phyloP scores from a whole-genome alignment of 2,329 filamentous ascomycete species.

The Venturiaceae sp. region DNA sequence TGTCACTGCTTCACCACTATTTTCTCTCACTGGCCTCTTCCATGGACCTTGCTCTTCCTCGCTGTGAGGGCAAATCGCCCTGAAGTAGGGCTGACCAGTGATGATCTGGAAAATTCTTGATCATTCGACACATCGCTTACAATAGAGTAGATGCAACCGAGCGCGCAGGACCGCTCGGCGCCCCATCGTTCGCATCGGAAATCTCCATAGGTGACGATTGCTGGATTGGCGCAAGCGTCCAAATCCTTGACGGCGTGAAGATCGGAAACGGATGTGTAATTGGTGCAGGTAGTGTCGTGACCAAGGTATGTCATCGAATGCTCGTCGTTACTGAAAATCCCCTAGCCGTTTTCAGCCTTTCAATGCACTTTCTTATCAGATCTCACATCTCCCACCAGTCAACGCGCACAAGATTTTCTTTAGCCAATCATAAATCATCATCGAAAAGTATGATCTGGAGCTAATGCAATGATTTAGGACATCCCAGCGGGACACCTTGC shows the following conservation, averaged over 20 bases:
- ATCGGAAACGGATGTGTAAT: constrained; percentile 44
- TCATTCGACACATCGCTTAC: not conserved
- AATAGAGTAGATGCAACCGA: constrained; percentile 49
- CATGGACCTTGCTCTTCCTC: not conserved
- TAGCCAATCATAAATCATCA: not conserved
- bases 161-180: constrained; percentile 60
- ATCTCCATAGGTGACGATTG: constrained; percentile 44
- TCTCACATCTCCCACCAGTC: not conserved
- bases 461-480: constrained; percentile 14
- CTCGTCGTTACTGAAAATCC: not conserved
- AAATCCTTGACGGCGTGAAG: constrained; percentile 42
- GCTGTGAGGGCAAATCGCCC: not conserved
- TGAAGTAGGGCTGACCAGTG: not conserved
- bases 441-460: not conserved
- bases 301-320: constrained; percentile 22
- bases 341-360: not conserved
- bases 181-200: constrained; percentile 27
- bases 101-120: not conserved
- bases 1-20: no score
- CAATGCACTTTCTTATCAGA: not conserved
- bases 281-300: constrained; percentile 41
- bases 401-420: not conserved
- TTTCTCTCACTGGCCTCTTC: not conserved
- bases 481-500: constrained; percentile 16
- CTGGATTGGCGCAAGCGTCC: constrained; percentile 43